Base-by-base conservation (phyloP, 1,139 yeast species). In the Barnettozyma hawaiiensis region DNA sequence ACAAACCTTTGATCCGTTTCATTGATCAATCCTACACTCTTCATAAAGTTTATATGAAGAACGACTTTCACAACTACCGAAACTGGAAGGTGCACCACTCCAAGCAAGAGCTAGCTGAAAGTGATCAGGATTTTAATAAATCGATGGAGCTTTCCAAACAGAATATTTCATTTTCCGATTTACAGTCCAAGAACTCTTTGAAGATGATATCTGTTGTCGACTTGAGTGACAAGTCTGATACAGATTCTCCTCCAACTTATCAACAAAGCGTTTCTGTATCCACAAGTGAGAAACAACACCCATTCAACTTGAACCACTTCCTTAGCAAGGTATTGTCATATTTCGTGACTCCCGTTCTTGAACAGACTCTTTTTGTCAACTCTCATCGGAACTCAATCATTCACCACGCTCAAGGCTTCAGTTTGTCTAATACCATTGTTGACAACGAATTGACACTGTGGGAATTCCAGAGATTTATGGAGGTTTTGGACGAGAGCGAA, bases 21-120 rank as follows among this genome's bases (percentile, higher is more conserved):
- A n/a, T 54, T 32, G 57, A 54, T 29, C 57, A 54, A 35, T 53
- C 57, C 1, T 41, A 43, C 14, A 45, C 51, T 1, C 34, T 54
- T 5, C 54, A 51, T 31, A 46, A 41, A 20, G 31, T 43, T 4
- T 53, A 50, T 26, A 37, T 45, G 11, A 42, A 40, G 18, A 49
- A 51, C 29, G 22, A 33, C n/a, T 48, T 40, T 34, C 57, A 53
- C 32, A 44, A 52, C 37, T 53, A 53, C 35, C 24, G 48, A 9
- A 18, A 24, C 8, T 54, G 57, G 57, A 27, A 47, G 2, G 35
- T 23, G 12, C 12, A 37, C 7, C 57, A 54, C 35, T 37, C 53
- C 4, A 27, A 21, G 11, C 32, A 42, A 12, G 58, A 53, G 33
- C 39, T 52, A 14, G 22, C 23, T 9, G 47, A 48, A 21, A 50